Percentiles rank a stretch among this genome's conserved stretches.
Evolutionary conservation across 1,284 basidiomycete species (phyloP).

Genomic region (Phaffia rhodozyma): DNA sequence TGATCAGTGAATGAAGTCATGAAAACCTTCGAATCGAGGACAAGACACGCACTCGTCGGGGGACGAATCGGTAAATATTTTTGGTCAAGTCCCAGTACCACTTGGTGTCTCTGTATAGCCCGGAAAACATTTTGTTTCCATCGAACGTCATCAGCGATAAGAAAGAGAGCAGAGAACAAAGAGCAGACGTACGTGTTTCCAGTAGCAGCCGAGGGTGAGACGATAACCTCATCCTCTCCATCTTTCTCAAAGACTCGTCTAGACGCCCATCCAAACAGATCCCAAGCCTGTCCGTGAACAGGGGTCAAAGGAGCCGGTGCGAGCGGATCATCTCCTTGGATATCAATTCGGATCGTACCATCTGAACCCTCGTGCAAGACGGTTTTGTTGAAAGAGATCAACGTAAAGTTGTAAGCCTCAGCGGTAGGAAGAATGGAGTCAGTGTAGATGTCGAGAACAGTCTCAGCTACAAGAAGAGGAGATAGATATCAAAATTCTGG

Average conservation of each 20-base stretch:
- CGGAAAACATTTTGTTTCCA: not conserved
- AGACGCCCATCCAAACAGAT: conserved; percentile 15
- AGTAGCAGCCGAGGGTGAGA: not conserved
- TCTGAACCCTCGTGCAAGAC: not conserved
- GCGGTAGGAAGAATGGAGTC: conserved; percentile 7
- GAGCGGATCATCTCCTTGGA: not conserved
- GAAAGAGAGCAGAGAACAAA: not conserved
- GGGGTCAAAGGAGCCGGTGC: conserved; percentile 2
- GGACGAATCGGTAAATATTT: conserved; percentile 25
- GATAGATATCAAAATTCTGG: not conserved
- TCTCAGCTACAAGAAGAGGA: not conserved
- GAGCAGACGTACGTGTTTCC: conserved; percentile 11
- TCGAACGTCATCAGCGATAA: not conserved
- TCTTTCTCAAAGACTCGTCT: conserved; percentile 11
- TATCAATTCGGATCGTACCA: not conserved
- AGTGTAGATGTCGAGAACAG: conserved; percentile 11
- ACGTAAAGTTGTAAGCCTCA: conserved; percentile 7
- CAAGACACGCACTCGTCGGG: conserved; percentile 17
- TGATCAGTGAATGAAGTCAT: no score
- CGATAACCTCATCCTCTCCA: conserved; percentile 5
- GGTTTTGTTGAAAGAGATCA: conserved; percentile 2
- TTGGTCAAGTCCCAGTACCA: conserved; percentile 20
- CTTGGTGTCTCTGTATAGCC: conserved; percentile 8
- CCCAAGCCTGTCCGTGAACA: conserved; percentile 12
- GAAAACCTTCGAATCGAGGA: not conserved